These are phyloP conservation scores for Globisporangium orthogonon DNA, from an alignment of 352 stramenopile species.

Conservation along the genomic window DNA sequence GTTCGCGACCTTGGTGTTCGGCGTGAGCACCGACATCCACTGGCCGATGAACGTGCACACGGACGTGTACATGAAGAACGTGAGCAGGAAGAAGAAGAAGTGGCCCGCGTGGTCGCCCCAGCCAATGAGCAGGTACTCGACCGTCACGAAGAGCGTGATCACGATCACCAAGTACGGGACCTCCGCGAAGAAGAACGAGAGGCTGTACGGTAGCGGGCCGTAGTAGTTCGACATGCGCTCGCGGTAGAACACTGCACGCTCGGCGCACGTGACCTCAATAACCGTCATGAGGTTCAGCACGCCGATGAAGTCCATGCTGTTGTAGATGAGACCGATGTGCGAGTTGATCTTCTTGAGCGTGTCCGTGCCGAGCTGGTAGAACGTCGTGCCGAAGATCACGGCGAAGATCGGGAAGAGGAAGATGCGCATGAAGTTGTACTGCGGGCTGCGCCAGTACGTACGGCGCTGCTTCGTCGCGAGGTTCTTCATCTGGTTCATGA, in stretches of 20 bases:
- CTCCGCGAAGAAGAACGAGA: constrained; percentile 35
- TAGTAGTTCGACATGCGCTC: constrained; percentile 60
- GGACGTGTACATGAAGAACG: constrained; percentile 4
- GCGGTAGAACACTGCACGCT: constrained; percentile 49
- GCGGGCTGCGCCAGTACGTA: constrained; percentile 49
- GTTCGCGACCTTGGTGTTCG: constrained; percentile 43
- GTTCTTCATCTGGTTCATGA: constrained; percentile 24
- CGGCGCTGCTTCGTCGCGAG: constrained; percentile 25
- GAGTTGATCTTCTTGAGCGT: constrained; percentile 32
- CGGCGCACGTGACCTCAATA: constrained; percentile 33
- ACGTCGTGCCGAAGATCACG: constrained; percentile 62
- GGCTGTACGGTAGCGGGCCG: constrained; percentile 25
- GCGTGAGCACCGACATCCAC: constrained; percentile 39
- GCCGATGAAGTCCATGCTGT: constrained; percentile 60
- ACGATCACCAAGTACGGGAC: constrained; percentile 31
- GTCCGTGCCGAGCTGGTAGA: constrained; percentile 43
- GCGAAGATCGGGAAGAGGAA: constrained; percentile 48
- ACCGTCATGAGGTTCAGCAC: constrained; percentile 56
- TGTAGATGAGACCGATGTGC: constrained; percentile 56
- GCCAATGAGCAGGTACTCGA: constrained; percentile 44
- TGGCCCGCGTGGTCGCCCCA: constrained; percentile 16
- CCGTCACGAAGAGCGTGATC: constrained; percentile 25
- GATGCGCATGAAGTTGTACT: constrained; percentile 67
- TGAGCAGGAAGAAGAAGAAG: constrained; percentile 32
- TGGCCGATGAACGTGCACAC: constrained; percentile 24